Evolutionary conservation across 768 basidiomycete species (phyloP).

Genomic region (Leccinum uliginosum): DNA sequence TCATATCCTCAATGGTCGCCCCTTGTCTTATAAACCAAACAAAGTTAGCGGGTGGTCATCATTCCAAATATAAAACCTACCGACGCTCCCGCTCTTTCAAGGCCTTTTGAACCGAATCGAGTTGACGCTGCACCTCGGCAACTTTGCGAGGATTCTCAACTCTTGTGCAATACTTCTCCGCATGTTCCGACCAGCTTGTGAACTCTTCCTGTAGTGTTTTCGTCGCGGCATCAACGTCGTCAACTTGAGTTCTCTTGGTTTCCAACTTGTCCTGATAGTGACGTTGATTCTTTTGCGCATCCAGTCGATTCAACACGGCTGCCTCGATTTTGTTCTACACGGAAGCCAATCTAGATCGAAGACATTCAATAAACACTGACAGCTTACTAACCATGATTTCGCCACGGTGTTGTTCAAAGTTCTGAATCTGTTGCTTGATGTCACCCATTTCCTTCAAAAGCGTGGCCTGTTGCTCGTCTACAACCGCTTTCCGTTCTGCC

Average conservation of each 20-base stretch:
- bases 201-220: conserved; percentile 60
- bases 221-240: conserved; percentile 40
- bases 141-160: conserved; percentile 55
- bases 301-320: conserved; percentile 45
- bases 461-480: conserved; percentile 43
- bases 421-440: conserved; percentile 46
- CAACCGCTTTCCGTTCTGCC: conserved; percentile 38
- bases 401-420: conserved; percentile 43
- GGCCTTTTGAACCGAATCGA: conserved; percentile 61
- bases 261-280: conserved; percentile 52
- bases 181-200: conserved; percentile 60
- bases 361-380: neutral
- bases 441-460: conserved; percentile 42
- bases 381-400: conserved; percentile 40
- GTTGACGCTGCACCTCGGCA: conserved; percentile 51
- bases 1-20: conserved; percentile 73
- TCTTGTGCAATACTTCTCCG: conserved; percentile 55
- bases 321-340: conserved; percentile 46
- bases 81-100: conserved; percentile 61
- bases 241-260: conserved; percentile 44
- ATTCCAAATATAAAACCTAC: conserved; percentile 33
- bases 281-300: conserved; percentile 44
- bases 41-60: conserved; percentile 1
- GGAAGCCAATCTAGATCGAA: neutral
- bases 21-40: conserved; percentile 51